Evolutionary conservation across 1,284 basidiomycete species (phyloP).

Genomic region (Ceratobasidium sp.): DNA sequence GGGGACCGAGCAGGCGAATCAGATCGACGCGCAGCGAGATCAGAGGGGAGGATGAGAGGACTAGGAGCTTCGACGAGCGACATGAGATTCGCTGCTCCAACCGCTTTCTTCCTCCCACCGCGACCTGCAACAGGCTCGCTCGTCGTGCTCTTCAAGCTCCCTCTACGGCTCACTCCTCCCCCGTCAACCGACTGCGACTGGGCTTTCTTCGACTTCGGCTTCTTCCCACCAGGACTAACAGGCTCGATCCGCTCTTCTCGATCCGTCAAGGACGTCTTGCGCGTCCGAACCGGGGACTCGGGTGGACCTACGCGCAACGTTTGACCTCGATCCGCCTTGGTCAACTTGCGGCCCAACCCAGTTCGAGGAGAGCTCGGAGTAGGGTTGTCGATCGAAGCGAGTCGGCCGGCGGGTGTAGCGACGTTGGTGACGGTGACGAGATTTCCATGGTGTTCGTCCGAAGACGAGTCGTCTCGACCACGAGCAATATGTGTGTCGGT

Average conservation of each 20-base stretch:
- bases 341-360: conserved; percentile 15
- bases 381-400: conserved; percentile 33
- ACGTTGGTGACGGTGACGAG: conserved; percentile 31
- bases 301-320: conserved; percentile 37
- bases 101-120: background rate
- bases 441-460: conserved; percentile 25
- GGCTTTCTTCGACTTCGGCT: conserved; percentile 1
- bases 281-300: conserved; percentile 6
- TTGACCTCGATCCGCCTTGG: conserved; percentile 34
- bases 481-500: conserved; percentile 16
- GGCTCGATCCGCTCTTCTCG: conserved; percentile 24
- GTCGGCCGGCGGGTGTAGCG: conserved; percentile 4
- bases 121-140: conserved; percentile 41
- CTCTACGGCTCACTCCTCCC: conserved; percentile 35
- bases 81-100: conserved; percentile 15
- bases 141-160: conserved; percentile 36
- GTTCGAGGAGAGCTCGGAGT: background rate
- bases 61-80: conserved; percentile 19
- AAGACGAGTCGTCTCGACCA: conserved; percentile 22
- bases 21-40: background rate
- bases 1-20: conserved; percentile 1
- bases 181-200: conserved; percentile 29
- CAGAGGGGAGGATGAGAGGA: conserved; percentile 8
- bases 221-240: conserved; percentile 4
- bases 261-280: conserved; percentile 17